Base-by-base conservation (phyloP, 169 alveolate species). In the Plasmodium sp. region DNA sequence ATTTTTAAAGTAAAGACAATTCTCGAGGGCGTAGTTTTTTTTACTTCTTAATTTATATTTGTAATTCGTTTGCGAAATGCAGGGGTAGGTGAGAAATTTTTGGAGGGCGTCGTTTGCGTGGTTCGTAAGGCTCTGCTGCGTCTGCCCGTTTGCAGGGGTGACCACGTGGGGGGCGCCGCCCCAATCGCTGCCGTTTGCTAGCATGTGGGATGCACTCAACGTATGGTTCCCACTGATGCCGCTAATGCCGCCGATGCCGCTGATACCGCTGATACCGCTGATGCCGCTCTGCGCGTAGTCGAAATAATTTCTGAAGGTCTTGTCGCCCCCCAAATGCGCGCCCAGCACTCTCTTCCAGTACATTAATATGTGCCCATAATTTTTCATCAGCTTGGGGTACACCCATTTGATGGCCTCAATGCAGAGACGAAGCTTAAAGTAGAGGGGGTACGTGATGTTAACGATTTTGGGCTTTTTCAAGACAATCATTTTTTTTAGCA, bases 11-110 rank as follows among this genome's bases (percentile, higher is more conserved):
- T 48, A 58, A 75, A 75, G 81, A 54, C 31, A 51, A 86, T 86
- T 39, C 43, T 86, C 79, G 71, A 86, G 72, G 27, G 36, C 54
- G 33, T 36, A 54, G 62, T 34, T 18, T n/a, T 75, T 86, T 51
- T 75, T 85, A 75, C 43, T 39, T 71, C 16, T 75, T 77, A 86
- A 77, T 86, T 86, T 86, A 77, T 86, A 86, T 75, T 77, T 86
- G 71, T 86, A 86, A 22, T 48, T 77, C 22, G 93, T 86, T 86
- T 86, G 93, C 6, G 93, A 86, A 33, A 86, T 74, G 81, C 80
- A 75, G 58, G 93, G 93, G 45, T 75, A 86, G 62, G 58, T 34
- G 39, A 86, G 71, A 9, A 86, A 86, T 18, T 77, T n/a, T 18
- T 54, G 27, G 67, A 71, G 33, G 9, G 58, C 14, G 31, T 36